Base-by-base conservation (phyloP, 495 filamentous ascomycete species). In the Mycothermus thermophilus region DNA sequence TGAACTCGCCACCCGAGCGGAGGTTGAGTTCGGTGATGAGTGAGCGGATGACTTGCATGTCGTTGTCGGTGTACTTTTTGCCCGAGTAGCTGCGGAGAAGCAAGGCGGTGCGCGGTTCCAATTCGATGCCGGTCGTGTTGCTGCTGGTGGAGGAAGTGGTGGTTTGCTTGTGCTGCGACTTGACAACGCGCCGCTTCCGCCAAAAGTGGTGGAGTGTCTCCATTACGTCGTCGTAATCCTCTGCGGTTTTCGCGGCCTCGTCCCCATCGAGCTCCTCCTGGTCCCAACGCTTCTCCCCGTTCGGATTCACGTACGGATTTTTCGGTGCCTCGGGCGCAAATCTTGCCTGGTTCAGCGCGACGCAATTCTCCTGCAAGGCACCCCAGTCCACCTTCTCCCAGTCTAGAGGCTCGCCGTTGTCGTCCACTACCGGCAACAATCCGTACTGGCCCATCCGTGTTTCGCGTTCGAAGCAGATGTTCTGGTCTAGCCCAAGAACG, bases 391-490 rank as follows among this genome's bases (percentile, higher is more conserved):
- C 69, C 0, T 56, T 55, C 18, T 73, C 59, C 82, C 81, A 90
- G 11, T 75, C 54, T n/a, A 77, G 46, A 8, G 44, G 46, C 24
- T 58, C 40, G 29, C 48, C 44, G 5, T 55, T 48, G 32, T 59
- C 57, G 14, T 55, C 52, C 16, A 43, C 32, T 5, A 53, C 49
- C 9, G 59, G 45, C 10, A 72, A 71, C 35, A 78, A 65, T 0
- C 87, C 87, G 48, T 96, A 97, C 10, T 76, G 73, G 0, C 84
- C 83, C 11, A 93, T 58, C 27, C 87, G 69, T 14, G 85, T 87
- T 52, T 81, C 84, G 6, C 90, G 69, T 47, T 96, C 90, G 54
- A 90, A 97, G 60, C 90, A 97, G 28, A 95, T 60, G 49, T 90
- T 76, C 32, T 81, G 69, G 32, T 77, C 74, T 27, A 93, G 64